A percentile compares a stretch with the other conserved stretches of the same genome.
Conservation (phyloP, 306 rosid species). For the Cajanus cajan region DNA sequence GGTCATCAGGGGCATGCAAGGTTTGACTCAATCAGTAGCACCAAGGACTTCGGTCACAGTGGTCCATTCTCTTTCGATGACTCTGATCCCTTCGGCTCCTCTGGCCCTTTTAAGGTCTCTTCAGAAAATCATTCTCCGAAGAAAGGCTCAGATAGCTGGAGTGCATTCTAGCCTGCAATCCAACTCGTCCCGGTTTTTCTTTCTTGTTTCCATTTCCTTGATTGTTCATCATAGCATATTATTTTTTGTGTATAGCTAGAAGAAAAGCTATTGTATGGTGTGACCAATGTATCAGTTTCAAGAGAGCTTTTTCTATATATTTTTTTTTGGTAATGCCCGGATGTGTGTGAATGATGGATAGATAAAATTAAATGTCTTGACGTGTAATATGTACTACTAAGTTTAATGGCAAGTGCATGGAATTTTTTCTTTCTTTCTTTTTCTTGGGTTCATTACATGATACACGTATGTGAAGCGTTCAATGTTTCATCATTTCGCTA, state of each 20-base stretch:
- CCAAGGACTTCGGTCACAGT: slow-evolving; percentile 57
- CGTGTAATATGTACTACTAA: slow-evolving; percentile 31
- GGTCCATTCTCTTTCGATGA: slow-evolving; percentile 74
- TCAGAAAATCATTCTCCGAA: slow-evolving; percentile 66
- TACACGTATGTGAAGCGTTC: background rate
- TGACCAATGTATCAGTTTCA: slow-evolving; percentile 45
- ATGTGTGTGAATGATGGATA: background rate
- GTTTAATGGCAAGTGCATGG: slow-evolving; percentile 17
- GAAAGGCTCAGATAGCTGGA: slow-evolving; percentile 78
- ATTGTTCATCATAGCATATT: slow-evolving; percentile 50
- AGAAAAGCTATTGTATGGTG: slow-evolving; percentile 41
- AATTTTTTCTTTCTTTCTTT: background rate
- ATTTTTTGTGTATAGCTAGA: slow-evolving; percentile 68
- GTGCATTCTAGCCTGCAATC: slow-evolving; percentile 60
- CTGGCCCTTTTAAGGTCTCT: slow-evolving; percentile 85
- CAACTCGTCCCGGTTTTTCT: slow-evolving; percentile 18
- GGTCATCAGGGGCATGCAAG: slow-evolving; percentile 49
- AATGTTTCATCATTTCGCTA: background rate
- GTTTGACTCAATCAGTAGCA: slow-evolving; percentile 70
- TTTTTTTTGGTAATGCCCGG: slow-evolving; percentile 16
- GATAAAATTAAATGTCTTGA: slow-evolving; percentile 14
- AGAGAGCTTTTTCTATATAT: slow-evolving; percentile 3
- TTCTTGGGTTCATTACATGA: background rate
- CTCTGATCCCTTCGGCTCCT: slow-evolving; percentile 79
- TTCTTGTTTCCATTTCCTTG: slow-evolving; percentile 42